These are phyloP conservation scores for Maudiozyma pseudohumilis DNA, from an alignment of 805 yeast genomes.

Conservation along the genomic window DNA sequence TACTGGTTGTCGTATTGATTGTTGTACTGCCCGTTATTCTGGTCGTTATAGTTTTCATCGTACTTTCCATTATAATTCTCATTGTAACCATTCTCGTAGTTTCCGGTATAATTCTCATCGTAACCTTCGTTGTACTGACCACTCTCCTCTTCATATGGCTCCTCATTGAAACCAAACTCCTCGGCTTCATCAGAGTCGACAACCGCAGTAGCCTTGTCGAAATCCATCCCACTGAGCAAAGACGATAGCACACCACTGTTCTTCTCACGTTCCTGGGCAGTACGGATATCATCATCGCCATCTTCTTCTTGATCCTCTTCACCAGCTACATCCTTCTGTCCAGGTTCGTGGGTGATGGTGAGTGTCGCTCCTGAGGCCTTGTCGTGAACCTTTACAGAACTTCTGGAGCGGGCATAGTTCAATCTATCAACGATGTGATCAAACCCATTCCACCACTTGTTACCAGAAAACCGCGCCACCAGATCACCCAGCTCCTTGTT, in stretches of 20 bases:
- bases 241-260: slow-evolving; percentile 39
- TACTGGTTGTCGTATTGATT: not conserved
- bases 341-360: slow-evolving; percentile 2
- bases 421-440: slow-evolving; percentile 67
- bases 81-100: not conserved
- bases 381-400: slow-evolving; percentile 3
- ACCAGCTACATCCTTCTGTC: not conserved
- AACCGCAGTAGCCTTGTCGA: slow-evolving; percentile 40
- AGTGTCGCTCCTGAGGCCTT: not conserved
- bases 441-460: slow-evolving; percentile 71
- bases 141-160: slow-evolving; percentile 29
- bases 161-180: slow-evolving; percentile 31
- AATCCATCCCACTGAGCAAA: slow-evolving; percentile 40
- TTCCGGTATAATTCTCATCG: not conserved
- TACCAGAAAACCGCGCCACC: slow-evolving; percentile 50
- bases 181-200: slow-evolving; percentile 34
- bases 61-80: not conserved
- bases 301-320: slow-evolving; percentile 14
- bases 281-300: slow-evolving; percentile 29
- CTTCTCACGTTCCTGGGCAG: slow-evolving; percentile 34
- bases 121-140: not conserved
- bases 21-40: slow-evolving; percentile 1
- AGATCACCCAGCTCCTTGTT: slow-evolving; percentile 51
- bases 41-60: not conserved
- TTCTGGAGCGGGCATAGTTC: slow-evolving; percentile 23